These are phyloP conservation scores for Rutstroemia sydowiana DNA, from an alignment of 2,329 filamentous ascomycete species.

Conservation along the genomic window DNA sequence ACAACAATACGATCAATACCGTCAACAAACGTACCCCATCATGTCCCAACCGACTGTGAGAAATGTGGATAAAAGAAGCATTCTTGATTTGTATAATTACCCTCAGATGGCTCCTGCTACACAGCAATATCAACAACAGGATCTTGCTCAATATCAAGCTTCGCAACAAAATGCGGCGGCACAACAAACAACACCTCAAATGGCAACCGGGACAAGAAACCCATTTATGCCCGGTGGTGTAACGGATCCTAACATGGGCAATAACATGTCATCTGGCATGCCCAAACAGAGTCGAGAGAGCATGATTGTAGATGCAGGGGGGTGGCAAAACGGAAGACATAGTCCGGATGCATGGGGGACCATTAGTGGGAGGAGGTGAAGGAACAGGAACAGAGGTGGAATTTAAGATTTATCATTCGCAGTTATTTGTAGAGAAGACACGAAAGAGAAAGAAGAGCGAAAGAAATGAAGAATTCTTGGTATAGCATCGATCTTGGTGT, in stretches of 20 bases:
- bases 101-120: constrained; percentile 28
- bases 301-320: constrained; percentile 39
- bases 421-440: too few species aligned
- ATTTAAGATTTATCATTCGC: too few species aligned
- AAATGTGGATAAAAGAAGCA: constrained; percentile 60
- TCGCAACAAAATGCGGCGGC: constrained; percentile 7
- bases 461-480: constrained; percentile 7
- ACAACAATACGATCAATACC: constrained; percentile 30
- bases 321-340: constrained; percentile 62
- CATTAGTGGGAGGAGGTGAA: constrained; percentile 33
- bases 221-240: constrained; percentile 25
- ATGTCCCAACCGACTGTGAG: constrained; percentile 40
- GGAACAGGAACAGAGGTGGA: background rate
- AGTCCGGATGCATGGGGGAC: constrained; percentile 76
- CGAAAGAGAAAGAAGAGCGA: background rate
- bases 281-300: constrained; percentile 61
- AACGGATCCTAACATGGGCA: constrained; percentile 19
- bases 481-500: background rate
- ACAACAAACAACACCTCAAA: constrained; percentile 11
- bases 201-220: constrained; percentile 25
- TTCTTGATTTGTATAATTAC: constrained; percentile 65
- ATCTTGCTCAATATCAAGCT: constrained; percentile 15
- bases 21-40: constrained; percentile 32
- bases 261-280: constrained; percentile 19
- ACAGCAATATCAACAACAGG: constrained; percentile 11